Evolutionary conservation across 441 rosid genomes (phyloP).

Genomic region (Bocquillonia castaneifolia): DNA sequence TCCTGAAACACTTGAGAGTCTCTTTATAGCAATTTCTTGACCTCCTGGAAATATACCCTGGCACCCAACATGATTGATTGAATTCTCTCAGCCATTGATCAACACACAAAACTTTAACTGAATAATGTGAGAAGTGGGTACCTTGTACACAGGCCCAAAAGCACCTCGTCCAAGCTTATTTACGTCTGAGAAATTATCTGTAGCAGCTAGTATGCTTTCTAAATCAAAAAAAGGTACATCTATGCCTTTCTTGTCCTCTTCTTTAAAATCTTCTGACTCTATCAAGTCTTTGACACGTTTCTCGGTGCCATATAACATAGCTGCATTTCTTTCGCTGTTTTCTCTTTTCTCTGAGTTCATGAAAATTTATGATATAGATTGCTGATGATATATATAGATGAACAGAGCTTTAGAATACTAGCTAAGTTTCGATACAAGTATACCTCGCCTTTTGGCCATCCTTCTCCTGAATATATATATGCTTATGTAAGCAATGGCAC

Average conservation of each 20-base stretch:
- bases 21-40: slow-evolving; percentile 52
- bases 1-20: slow-evolving; percentile 45
- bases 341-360: slow-evolving; percentile 29
- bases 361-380: too few relatives aligned
- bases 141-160: slow-evolving; percentile 63
- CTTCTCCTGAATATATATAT: slow-evolving; percentile 11
- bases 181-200: slow-evolving; percentile 41
- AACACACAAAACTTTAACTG: too few relatives aligned
- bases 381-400: neutral
- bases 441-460: slow-evolving; percentile 19
- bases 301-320: slow-evolving; percentile 38
- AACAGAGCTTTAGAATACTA: neutral
- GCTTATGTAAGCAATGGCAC: slow-evolving; percentile 4
- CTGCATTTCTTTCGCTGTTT: slow-evolving; percentile 23
- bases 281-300: slow-evolving; percentile 41
- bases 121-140: too few relatives aligned
- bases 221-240: slow-evolving; percentile 48
- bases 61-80: too few relatives aligned
- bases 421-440: neutral
- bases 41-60: slow-evolving; percentile 53
- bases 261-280: slow-evolving; percentile 35
- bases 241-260: slow-evolving; percentile 43
- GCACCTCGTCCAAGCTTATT: slow-evolving; percentile 62
- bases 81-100: too few relatives aligned
- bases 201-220: slow-evolving; percentile 42